A percentile compares a stretch with the other conserved stretches of the same genome.
Evolutionary conservation across 768 basidiomycete species (phyloP).

Genomic region (Mycena vitilis): DNA sequence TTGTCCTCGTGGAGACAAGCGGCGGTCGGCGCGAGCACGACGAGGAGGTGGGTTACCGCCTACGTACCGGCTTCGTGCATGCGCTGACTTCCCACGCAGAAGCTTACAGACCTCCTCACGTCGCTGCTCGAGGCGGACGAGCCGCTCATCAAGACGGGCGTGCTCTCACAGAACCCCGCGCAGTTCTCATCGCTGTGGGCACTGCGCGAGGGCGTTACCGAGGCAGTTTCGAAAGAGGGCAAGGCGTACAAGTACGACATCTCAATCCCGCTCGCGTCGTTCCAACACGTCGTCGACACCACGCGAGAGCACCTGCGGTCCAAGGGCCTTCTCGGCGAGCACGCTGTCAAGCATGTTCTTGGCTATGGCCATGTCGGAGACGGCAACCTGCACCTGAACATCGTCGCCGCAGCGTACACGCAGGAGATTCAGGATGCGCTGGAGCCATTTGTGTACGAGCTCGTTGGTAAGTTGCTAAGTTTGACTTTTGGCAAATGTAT

Average conservation of each 20-base stretch:
- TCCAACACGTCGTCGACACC: conserved; percentile 88
- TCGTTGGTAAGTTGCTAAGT: conserved; percentile 71
- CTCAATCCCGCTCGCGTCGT: conserved; percentile 86
- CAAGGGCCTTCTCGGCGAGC: conserved; percentile 76
- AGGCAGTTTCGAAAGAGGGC: conserved; percentile 93
- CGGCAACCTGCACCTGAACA: conserved; percentile 95
- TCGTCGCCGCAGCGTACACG: conserved; percentile 84
- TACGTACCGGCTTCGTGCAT: not conserved
- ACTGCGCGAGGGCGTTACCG: conserved; percentile 91
- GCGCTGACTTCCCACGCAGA: conserved; percentile 59
- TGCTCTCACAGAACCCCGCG: conserved; percentile 88
- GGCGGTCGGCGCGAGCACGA: conserved; percentile 95
- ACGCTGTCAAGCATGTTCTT: conserved; percentile 84
- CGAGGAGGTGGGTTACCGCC: conserved; percentile 71
- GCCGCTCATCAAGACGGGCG: conserved; percentile 88
- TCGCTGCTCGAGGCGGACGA: conserved; percentile 77
- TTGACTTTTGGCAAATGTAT: conserved; percentile 7
- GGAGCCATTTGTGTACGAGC: conserved; percentile 95
- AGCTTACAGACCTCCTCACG: conserved; percentile 85
- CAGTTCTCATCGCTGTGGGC: conserved; percentile 94
- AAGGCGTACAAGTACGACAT: conserved; percentile 98
- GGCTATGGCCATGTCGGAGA: conserved; percentile 99
- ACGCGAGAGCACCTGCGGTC: conserved; percentile 78
- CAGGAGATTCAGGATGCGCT: conserved; percentile 87
- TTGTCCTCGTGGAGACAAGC: conserved; percentile 94